Conservation (phyloP, 495 filamentous ascomycete genomes). For the Daldinia caldariorum region DNA sequence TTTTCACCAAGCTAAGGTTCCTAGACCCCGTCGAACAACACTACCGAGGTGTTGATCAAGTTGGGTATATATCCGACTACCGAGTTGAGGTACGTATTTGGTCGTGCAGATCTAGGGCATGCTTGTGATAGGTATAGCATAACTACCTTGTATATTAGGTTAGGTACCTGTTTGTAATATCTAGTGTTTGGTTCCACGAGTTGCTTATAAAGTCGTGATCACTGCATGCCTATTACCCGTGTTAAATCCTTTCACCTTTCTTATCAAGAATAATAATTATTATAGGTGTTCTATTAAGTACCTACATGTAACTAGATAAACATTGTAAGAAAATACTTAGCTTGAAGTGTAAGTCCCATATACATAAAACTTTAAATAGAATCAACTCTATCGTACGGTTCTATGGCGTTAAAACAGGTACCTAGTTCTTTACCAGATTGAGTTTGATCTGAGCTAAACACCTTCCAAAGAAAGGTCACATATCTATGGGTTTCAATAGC, state of each 20-base stretch:
- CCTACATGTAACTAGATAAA: no score
- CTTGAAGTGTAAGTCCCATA: no score
- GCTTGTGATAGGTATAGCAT: conserved; percentile 5
- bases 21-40: conserved; percentile 31
- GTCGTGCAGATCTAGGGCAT: conserved; percentile 25
- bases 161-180: not conserved
- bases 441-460: not conserved
- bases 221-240: not conserved
- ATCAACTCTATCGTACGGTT: no score
- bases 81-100: conserved; percentile 19
- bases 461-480: not conserved
- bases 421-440: conserved; percentile 4
- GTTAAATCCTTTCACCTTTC: not conserved
- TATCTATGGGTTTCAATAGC: not conserved
- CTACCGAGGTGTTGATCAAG: conserved; percentile 31
- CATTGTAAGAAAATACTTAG: no score
- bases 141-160: no score
- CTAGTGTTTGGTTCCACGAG: not conserved
- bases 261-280: not conserved
- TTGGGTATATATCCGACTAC: conserved; percentile 7
- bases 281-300: no score
- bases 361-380: no score
- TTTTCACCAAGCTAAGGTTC: conserved; percentile 40
- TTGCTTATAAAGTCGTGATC: not conserved
- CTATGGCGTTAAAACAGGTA: no score